Percentiles rank a stretch among this genome's conserved stretches.
phyloP scores from a whole-genome alignment of 106 monocot species.

The Xerophyta viscosa region DNA sequence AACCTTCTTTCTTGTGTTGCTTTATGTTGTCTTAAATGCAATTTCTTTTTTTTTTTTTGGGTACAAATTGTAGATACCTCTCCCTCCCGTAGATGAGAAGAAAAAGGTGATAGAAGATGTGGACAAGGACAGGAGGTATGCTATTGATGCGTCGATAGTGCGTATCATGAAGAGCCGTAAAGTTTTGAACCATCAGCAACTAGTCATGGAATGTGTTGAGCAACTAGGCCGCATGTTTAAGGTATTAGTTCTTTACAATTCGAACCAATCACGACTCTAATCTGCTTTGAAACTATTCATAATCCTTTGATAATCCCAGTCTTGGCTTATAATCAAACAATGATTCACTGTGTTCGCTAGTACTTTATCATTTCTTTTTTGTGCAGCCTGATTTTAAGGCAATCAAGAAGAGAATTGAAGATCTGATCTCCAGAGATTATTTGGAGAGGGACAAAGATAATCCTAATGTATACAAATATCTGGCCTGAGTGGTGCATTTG shows the following conservation, averaged over 20 bases:
- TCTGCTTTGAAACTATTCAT: too few relatives aligned
- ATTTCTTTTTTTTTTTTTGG: too few relatives aligned
- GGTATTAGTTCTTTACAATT: not conserved
- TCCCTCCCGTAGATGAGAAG: slow-evolving; percentile 74
- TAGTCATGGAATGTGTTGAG: not conserved
- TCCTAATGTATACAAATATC: too few relatives aligned
- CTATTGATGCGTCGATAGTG: slow-evolving; percentile 87
- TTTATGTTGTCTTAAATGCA: not conserved
- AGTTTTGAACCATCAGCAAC: not conserved
- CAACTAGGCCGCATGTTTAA: too few relatives aligned
- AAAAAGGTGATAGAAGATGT: slow-evolving; percentile 79
- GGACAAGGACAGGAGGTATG: slow-evolving; percentile 72
- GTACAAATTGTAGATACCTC: slow-evolving; percentile 43
- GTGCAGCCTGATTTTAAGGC: not conserved
- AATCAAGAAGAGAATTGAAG: too few relatives aligned
- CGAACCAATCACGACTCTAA: too few relatives aligned
- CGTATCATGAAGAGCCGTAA: slow-evolving; percentile 46
- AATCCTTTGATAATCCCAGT: too few relatives aligned
- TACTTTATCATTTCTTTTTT: not conserved
- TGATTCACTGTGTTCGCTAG: not conserved
- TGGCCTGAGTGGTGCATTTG: too few relatives aligned
- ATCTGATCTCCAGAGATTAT: not conserved
- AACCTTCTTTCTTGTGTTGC: not conserved
- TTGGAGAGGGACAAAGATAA: too few relatives aligned
- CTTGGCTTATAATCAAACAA: too few relatives aligned